These are phyloP conservation scores for Cucurbita pepo DNA, from an alignment of 306 rosid species.

Conservation along the genomic window DNA sequence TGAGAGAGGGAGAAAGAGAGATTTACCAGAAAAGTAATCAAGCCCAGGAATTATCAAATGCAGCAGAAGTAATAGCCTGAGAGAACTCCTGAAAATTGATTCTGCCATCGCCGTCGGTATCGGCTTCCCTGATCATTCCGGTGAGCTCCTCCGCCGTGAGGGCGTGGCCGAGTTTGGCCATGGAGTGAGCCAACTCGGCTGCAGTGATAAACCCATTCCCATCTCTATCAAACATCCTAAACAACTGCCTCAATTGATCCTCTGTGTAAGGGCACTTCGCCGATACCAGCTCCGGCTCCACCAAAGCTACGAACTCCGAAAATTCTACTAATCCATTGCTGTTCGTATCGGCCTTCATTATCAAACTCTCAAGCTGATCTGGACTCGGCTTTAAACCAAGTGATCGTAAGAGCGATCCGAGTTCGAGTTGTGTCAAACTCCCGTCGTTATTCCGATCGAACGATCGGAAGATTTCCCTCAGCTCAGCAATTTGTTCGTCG, in stretches of 20 bases:
- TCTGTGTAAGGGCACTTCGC: conserved; percentile 76
- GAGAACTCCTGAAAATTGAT: conserved; percentile 66
- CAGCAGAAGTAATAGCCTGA: conserved; percentile 68
- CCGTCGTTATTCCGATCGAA: conserved; percentile 90
- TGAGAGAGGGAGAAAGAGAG: not conserved
- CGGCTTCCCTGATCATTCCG: conserved; percentile 86
- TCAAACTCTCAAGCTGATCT: conserved; percentile 59
- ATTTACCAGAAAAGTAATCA: conserved; percentile 11
- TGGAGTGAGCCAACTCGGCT: conserved; percentile 84
- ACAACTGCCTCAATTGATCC: conserved; percentile 48
- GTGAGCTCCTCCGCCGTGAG: conserved; percentile 73
- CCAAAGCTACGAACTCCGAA: conserved; percentile 60
- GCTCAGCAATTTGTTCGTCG: conserved; percentile 67
- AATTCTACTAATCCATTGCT: conserved; percentile 68
- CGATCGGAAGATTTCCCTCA: conserved; percentile 66
- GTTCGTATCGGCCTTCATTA: conserved; percentile 62
- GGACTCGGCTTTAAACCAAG: conserved; percentile 73
- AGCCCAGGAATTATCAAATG: conserved; percentile 81
- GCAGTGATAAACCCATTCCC: conserved; percentile 85
- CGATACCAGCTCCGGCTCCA: conserved; percentile 62
- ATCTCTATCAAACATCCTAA: conserved; percentile 63
- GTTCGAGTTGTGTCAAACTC: conserved; percentile 69
- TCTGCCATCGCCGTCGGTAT: conserved; percentile 70
- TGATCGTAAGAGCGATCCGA: conserved; percentile 65
- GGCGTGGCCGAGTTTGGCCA: conserved; percentile 81